Conservation (phyloP, 1,284 basidiomycete species). For the Hemileia vastatrix region DNA sequence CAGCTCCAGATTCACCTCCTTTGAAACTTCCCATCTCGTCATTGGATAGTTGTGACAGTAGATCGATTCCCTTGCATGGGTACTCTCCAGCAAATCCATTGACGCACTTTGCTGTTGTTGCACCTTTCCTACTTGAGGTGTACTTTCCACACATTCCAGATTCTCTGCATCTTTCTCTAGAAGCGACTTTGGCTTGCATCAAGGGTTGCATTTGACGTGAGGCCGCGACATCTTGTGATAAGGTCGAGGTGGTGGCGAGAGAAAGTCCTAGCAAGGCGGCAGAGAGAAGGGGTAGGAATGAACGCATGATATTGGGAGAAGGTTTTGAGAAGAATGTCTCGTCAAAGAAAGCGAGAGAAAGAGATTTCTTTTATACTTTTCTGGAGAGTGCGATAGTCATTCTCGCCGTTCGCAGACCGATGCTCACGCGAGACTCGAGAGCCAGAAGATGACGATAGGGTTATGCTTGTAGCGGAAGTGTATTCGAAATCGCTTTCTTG, state of each 20-base stretch:
- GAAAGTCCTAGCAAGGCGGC: not conserved
- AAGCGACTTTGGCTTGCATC: not conserved
- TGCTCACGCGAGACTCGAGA: no score
- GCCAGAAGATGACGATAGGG: no score
- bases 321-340: not conserved
- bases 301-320: not conserved
- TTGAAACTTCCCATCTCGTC: no score
- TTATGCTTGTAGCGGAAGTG: no score
- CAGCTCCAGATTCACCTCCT: no score
- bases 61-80: no score
- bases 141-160: not conserved
- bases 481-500: no score
- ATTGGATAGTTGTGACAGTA: no score
- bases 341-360: conserved; percentile 15
- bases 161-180: not conserved
- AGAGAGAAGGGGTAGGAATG: not conserved
- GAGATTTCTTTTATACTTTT: no score
- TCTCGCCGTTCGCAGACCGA: no score
- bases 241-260: not conserved
- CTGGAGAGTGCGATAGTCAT: no score
- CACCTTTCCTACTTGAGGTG: not conserved
- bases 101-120: not conserved
- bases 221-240: not conserved
- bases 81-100: no score
- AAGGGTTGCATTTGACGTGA: not conserved